Base-by-base conservation (phyloP, 768 basidiomycete species). In the Tricholoma terreum region DNA sequence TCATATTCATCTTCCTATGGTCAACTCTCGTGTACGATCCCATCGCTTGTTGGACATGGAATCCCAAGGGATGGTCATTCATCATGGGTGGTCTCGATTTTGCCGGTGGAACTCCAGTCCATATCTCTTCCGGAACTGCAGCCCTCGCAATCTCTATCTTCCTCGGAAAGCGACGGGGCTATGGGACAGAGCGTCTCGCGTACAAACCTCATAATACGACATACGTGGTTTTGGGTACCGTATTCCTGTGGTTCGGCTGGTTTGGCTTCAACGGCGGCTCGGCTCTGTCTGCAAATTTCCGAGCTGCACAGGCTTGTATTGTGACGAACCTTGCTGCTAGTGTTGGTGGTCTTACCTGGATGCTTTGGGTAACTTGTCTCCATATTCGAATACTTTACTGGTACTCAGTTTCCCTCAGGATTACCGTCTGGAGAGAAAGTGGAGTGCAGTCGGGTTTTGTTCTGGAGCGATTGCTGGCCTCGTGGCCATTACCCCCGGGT, bases 11-110 rank as follows among this genome's bases (percentile, higher is more conserved):
- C 62, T 98, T 98, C 66, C 67, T 84, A 51, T 98, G 96, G 96
- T 79, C 84, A 10, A 91, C 90, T 4, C 65, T 94, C 57, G 92
- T 94, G 14, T 98, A 98, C 72, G 89, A 96, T 66, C 94, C 94
- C 2, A 86, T 98, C 56, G 96, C 93, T 0, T 93, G 91, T 74
- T 97, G 95, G 94, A 91, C 94, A 4, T 98, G 96, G 96, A 94
- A 93, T 65, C 61, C 81, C 34, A 83, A 89, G 31, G 84, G 84
- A 36, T 85, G 83, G 94, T 87, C 89, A 0, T 86, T 78, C 72
- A 68, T 84, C 33, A 77, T 91, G 52, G 95, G 93, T 14, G 90
- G 88, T 57, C 87, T 93, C 54, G 92, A 94, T 69, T 95, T 96
- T 59, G 95, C 95, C 8, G 95, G 95, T 27, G 96, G 96, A 52